phyloP scores from a whole-genome alignment of 169 alveolate genomes.

The Plasmodium vivax region DNA sequence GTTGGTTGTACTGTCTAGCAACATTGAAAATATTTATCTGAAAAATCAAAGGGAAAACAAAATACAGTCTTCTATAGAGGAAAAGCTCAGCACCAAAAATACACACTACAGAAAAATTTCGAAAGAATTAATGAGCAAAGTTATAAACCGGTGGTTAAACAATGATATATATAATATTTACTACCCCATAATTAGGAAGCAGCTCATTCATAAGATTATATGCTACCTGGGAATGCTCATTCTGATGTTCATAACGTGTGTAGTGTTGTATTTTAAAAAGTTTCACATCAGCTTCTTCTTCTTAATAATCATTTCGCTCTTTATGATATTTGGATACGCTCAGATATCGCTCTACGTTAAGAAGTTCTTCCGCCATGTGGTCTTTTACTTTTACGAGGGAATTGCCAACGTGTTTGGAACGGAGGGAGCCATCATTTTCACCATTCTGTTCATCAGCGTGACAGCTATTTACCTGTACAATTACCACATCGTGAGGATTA shows the following conservation, averaged over 20 bases:
- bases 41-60: constrained; percentile 75
- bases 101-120: constrained; percentile 53
- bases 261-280: constrained; percentile 64
- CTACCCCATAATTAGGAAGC: constrained; percentile 69
- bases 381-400: constrained; percentile 71
- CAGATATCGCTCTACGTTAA: constrained; percentile 45
- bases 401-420: constrained; percentile 73
- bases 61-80: constrained; percentile 43
- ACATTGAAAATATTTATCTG: constrained; percentile 71
- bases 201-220: constrained; percentile 45
- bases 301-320: constrained; percentile 23
- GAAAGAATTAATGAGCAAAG: constrained; percentile 76
- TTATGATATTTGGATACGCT: constrained; percentile 73
- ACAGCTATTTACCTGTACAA: constrained; percentile 64
- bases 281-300: constrained; percentile 58
- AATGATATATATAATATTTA: constrained; percentile 67
- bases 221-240: constrained; percentile 49
- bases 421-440: constrained; percentile 69
- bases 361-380: constrained; percentile 61
- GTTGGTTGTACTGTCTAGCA: constrained; percentile 59
- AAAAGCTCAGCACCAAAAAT: constrained; percentile 20
- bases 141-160: constrained; percentile 72
- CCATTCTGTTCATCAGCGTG: constrained; percentile 29
- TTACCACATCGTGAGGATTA: constrained; percentile 59
- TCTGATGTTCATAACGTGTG: constrained; percentile 21